These are phyloP conservation scores for Endocarpon pusillum DNA, from an alignment of 495 filamentous ascomycete species.

Conservation along the genomic window DNA sequence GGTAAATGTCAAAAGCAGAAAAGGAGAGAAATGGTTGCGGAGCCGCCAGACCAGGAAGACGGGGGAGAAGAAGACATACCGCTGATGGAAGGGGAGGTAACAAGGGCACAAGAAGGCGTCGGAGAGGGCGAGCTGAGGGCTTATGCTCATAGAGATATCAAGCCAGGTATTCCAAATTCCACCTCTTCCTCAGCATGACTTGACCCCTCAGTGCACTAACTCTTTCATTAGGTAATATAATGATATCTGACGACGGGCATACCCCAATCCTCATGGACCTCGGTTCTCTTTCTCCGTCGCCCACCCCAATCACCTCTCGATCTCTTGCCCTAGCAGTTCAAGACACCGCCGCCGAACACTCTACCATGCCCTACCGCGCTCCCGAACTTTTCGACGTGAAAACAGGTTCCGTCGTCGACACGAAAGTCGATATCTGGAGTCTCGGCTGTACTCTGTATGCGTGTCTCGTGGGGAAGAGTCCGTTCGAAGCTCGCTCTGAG, in stretches of 20 bases:
- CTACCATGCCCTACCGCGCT: slow-evolving; percentile 95
- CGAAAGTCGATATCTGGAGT: slow-evolving; percentile 97
- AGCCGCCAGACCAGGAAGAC: slow-evolving; percentile 41
- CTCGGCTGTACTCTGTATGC: slow-evolving; percentile 92
- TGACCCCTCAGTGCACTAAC: slow-evolving; percentile 7
- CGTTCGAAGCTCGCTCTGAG: slow-evolving; percentile 86
- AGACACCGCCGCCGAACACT: slow-evolving; percentile 87
- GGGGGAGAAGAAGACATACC: slow-evolving; percentile 58
- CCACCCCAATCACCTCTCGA: slow-evolving; percentile 82
- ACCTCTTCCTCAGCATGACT: background rate
- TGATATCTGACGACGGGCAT: slow-evolving; percentile 77
- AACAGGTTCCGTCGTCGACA: slow-evolving; percentile 80
- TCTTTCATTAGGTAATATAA: slow-evolving; percentile 59
- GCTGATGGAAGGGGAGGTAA: slow-evolving; percentile 72
- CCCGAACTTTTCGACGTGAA: slow-evolving; percentile 97
- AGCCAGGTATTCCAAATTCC: slow-evolving; percentile 87
- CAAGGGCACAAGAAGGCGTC: slow-evolving; percentile 49
- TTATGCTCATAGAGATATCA: slow-evolving; percentile 94
- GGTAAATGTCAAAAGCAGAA: slow-evolving; percentile 23
- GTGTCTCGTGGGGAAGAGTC: slow-evolving; percentile 86
- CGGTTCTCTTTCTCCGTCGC: slow-evolving; percentile 75
- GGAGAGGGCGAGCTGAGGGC: slow-evolving; percentile 54
- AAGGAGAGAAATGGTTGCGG: slow-evolving; percentile 22
- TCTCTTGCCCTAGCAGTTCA: slow-evolving; percentile 82
- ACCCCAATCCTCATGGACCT: slow-evolving; percentile 97